Conservation (phyloP, 75 land plant genomes). For the Azolla pinnata region DNA sequence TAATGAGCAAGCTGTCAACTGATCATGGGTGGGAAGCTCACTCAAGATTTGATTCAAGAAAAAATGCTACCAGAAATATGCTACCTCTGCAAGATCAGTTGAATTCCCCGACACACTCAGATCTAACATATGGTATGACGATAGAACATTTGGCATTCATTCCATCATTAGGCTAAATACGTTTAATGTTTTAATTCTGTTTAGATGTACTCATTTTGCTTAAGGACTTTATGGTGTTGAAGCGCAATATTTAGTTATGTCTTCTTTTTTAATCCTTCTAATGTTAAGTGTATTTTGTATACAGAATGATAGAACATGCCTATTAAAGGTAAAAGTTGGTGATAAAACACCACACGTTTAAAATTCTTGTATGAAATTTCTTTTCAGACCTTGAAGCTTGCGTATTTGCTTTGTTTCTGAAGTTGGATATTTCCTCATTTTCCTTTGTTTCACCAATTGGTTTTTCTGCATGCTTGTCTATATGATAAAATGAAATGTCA, state of each 20-base stretch:
- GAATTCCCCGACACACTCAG: not conserved
- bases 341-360: too few species aligned
- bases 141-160: too few species aligned
- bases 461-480: not conserved
- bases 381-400: not conserved
- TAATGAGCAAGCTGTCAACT: too few species aligned
- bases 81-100: not conserved
- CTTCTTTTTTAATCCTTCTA: too few species aligned
- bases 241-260: not conserved
- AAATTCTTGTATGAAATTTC: too few species aligned
- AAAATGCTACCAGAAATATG: not conserved
- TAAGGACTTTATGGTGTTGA: not conserved
- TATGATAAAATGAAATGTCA: not conserved
- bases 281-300: too few species aligned
- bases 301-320: too few species aligned
- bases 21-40: constrained; percentile 3
- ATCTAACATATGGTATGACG: constrained; percentile 1
- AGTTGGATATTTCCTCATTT: not conserved
- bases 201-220: not conserved
- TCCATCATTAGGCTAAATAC: too few species aligned
- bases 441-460: not conserved
- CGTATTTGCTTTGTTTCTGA: not conserved
- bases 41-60: not conserved
- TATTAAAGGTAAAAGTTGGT: too few species aligned
- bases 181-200: too few species aligned